Conservation (phyloP, 805 yeast genomes). For the Blastobotrys chiropterorum region DNA sequence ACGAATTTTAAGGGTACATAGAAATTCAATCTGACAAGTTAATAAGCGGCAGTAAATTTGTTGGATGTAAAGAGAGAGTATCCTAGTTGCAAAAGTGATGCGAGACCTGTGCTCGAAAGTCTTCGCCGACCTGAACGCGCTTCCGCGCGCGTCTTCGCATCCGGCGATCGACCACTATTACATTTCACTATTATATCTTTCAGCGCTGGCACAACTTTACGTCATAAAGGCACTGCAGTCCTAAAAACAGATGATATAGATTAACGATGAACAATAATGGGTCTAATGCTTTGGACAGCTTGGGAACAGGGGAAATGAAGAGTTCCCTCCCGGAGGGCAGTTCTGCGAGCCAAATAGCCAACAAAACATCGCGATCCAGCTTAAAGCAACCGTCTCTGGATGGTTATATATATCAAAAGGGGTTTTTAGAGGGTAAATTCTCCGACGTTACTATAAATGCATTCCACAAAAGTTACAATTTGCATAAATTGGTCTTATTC, state of each 20-base stretch:
- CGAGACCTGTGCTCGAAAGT: no score
- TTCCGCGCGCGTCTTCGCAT: no score
- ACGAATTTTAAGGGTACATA: neutral
- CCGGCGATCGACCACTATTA: no score
- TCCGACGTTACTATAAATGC: conserved; percentile 27
- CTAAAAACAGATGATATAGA: neutral
- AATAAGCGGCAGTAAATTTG: no score
- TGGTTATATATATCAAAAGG: conserved; percentile 9
- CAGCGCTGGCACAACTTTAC: neutral
- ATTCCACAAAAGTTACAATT: conserved; percentile 38
- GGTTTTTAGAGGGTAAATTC: conserved; percentile 9
- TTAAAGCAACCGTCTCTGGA: conserved; percentile 2
- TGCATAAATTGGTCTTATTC: conserved; percentile 42
- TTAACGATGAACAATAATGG: neutral
- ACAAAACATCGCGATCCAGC: neutral
- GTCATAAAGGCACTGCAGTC: neutral
- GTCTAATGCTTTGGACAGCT: neutral
- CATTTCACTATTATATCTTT: no score
- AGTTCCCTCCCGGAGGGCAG: neutral
- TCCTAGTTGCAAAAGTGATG: no score
- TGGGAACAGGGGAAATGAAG: neutral
- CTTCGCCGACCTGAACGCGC: no score
- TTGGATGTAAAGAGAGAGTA: no score
- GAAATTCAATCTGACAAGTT: no score
- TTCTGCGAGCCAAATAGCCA: neutral